Evolutionary conservation across 2,329 filamentous ascomycete genomes (phyloP), one percentile per base, ranked within the genome.

Genomic region (Calonectria hongkongensis): DNA sequence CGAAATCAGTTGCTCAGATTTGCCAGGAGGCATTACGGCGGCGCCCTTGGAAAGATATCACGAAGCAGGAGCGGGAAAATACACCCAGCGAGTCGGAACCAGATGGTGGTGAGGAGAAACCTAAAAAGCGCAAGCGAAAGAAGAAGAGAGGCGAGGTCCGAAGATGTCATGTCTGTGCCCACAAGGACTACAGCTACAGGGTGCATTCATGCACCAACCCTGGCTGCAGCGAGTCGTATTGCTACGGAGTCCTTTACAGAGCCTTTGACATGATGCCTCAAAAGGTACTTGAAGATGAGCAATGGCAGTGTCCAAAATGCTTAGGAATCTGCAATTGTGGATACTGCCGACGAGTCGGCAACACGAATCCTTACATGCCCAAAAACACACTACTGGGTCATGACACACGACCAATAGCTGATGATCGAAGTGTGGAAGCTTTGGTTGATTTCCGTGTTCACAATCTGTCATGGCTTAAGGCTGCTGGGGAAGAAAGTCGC

Each of bases 271-370:
- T 95, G 82, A 94, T 95, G 90, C 97, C 97, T 0, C 92, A 96
- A 78, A 88, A 91, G 25, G 91, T 96, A 0, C 93, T 98, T 89
- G 92, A 97, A 81, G 89, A 94, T 75, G 90, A 92, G 75, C 88
- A 92, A 60, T 99, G 97, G 96, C 90, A 93, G 79, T 99, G 97
- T 76, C 97, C 97, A 0, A 95, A 93, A 80, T 99, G 97, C 82
- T 87, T 90, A 27, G 92, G 92, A 21, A 94, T 96, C 45, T 99
- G 97, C 87, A 97, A 96, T 75, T 98, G 96, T 79, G 94, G 92
- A 15, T 87, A 88, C 54, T 99, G 97, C 83, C 92, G 94, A 41
- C 91, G 92, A 50, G 81, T 84, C 47, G 87, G 87, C 10, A 91
- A 89, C n/a, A 94, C 94, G 78, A 89, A 88, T 6, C 94, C 96